phyloP scores from a whole-genome alignment of 805 yeast genomes.

The Candida dajiaensis region DNA sequence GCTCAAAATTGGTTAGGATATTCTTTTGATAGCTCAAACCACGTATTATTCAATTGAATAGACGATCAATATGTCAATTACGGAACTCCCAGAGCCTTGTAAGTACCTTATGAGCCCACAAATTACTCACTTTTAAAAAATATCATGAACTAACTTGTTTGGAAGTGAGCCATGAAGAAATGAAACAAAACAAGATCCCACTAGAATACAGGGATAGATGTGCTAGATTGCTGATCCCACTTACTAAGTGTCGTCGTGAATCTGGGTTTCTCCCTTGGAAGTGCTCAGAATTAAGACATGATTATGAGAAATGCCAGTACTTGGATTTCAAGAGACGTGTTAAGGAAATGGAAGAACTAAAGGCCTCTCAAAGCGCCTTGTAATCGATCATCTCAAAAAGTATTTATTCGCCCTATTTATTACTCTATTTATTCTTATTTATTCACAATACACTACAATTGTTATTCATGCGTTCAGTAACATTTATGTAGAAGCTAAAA shows the following conservation, averaged over 20 bases:
- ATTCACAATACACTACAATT: background rate
- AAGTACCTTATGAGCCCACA: slow-evolving; percentile 1
- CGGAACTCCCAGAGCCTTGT: slow-evolving; percentile 38
- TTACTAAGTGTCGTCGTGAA: slow-evolving; percentile 56
- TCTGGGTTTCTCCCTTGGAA: slow-evolving; percentile 59
- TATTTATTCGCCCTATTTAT: background rate
- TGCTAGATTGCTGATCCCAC: slow-evolving; percentile 56
- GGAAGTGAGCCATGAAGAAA: slow-evolving; percentile 73
- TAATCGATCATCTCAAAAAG: background rate
- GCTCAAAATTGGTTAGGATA: background rate
- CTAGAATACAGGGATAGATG: slow-evolving; percentile 80
- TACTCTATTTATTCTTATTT: slow-evolving; percentile 4
- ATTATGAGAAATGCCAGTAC: slow-evolving; percentile 81
- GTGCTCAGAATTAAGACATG: slow-evolving; percentile 74
- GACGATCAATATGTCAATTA: slow-evolving; percentile 23
- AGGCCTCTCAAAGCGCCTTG: slow-evolving; percentile 23
- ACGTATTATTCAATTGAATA: background rate
- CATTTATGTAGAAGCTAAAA: background rate
- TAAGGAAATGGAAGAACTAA: slow-evolving; percentile 56
- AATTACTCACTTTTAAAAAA: background rate
- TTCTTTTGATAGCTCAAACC: no score
- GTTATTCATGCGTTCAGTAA: background rate
- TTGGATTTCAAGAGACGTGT: slow-evolving; percentile 78
- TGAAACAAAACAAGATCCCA: slow-evolving; percentile 75
- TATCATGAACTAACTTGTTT: background rate